Percentiles rank a stretch among this genome's conserved stretches.
Conservation (phyloP, 208 protist species). For the Wallacemonas sp. region DNA sequence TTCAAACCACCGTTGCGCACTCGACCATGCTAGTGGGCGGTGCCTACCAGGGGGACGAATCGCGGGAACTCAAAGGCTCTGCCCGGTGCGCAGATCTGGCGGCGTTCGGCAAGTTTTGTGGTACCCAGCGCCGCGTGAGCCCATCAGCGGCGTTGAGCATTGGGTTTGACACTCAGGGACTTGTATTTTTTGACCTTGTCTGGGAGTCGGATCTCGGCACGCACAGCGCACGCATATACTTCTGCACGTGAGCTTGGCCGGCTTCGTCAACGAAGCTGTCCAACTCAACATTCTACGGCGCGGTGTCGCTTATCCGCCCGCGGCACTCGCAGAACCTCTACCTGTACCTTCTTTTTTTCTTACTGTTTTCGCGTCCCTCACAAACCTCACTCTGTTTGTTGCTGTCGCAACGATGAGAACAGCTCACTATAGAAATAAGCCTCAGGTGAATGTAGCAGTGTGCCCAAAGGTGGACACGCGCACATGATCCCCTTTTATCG, state of each 20-base stretch:
- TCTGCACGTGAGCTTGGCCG: constrained; percentile 3
- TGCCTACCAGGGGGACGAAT: neutral
- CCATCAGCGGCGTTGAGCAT: neutral
- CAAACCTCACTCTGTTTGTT: neutral
- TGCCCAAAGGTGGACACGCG: no score
- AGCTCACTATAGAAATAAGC: neutral
- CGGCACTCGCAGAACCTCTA: no score
- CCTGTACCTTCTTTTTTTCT: neutral
- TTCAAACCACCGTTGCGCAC: constrained; percentile 29
- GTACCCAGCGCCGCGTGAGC: neutral
- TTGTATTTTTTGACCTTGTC: constrained; percentile 13
- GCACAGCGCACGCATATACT: constrained; percentile 2
- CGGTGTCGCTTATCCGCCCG: no score
- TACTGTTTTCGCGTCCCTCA: neutral
- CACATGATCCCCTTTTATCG: no score
- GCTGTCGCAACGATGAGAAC: neutral
- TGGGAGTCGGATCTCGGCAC: constrained; percentile 1
- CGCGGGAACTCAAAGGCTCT: constrained; percentile 26
- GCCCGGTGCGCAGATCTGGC: constrained; percentile 44
- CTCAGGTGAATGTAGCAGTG: no score
- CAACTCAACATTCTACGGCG: no score
- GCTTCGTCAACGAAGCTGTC: no score
- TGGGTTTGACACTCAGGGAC: constrained; percentile 8
- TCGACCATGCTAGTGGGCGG: constrained; percentile 17
- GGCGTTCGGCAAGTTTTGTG: constrained; percentile 43